These are phyloP conservation scores for Talaromyces sp. DNA, from an alignment of 2,329 filamentous ascomycete species.

Conservation along the genomic window DNA sequence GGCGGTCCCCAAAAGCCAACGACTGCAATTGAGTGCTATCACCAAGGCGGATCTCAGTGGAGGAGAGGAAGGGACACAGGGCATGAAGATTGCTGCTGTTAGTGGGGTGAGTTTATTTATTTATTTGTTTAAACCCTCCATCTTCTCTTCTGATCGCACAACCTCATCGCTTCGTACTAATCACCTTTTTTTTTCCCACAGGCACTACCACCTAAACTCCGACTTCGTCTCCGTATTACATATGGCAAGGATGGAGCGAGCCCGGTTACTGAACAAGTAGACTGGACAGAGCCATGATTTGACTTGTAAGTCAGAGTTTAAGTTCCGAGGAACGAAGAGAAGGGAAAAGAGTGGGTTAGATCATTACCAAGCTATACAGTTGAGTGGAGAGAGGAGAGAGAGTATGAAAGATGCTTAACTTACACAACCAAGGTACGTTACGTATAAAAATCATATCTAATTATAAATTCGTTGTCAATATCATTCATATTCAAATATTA, in stretches of 20 bases:
- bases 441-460: conserved; percentile 8
- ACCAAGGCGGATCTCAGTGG: conserved; percentile 70
- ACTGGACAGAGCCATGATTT: conserved; percentile 74
- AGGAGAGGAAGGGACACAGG: conserved; percentile 79
- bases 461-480: not conserved
- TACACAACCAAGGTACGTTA: not conserved
- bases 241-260: conserved; percentile 67
- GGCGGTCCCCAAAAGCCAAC: conserved; percentile 93
- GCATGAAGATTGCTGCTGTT: conserved; percentile 79
- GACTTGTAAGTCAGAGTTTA: not conserved
- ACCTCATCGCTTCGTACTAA: not conserved
- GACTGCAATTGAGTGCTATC: conserved; percentile 84
- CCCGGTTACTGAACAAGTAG: conserved; percentile 82
- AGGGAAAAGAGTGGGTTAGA: not conserved
- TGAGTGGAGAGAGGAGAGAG: not conserved
- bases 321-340: not conserved
- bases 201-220: conserved; percentile 64
- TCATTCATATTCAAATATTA: too few relatives aligned
- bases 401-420: not conserved
- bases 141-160: not conserved
- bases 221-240: conserved; percentile 77
- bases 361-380: not conserved
- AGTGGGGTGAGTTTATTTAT: conserved; percentile 66
- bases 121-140: not conserved
- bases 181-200: conserved; percentile 44